A percentile compares a stretch with the other conserved stretches of the same genome.
Conservation (phyloP, 495 filamentous ascomycete species). For the Pyrenula massariospora region DNA sequence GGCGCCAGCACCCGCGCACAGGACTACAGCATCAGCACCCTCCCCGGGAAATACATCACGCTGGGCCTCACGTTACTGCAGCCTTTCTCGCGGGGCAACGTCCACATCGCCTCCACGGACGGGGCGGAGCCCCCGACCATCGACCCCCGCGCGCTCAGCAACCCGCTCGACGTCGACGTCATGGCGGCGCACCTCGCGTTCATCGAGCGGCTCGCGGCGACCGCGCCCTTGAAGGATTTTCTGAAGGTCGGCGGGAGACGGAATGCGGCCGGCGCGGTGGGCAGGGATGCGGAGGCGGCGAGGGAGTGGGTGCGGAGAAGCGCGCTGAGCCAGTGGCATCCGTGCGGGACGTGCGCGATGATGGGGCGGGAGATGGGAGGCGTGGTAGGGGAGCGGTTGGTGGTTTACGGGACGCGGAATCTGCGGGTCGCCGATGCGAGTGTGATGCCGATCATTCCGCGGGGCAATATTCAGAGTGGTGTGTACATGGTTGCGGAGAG, state of each 20-base stretch:
- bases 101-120: slow-evolving; percentile 36
- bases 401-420: slow-evolving; percentile 33
- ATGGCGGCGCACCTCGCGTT: slow-evolving; percentile 34
- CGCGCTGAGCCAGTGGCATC: too few relatives aligned
- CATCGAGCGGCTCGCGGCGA: slow-evolving; percentile 24
- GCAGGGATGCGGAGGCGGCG: slow-evolving; percentile 30
- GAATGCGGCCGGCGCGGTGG: slow-evolving; percentile 23
- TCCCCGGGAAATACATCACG: too few relatives aligned
- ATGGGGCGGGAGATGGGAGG: too few relatives aligned
- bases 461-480: slow-evolving; percentile 39
- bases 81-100: slow-evolving; percentile 34
- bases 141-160: slow-evolving; percentile 33
- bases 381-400: slow-evolving; percentile 27
- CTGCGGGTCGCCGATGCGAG: slow-evolving; percentile 44
- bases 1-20: too few relatives aligned
- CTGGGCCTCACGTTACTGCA: slow-evolving; percentile 41
- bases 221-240: slow-evolving; percentile 28
- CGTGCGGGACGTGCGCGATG: slow-evolving; percentile 39
- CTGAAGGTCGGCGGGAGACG: slow-evolving; percentile 22
- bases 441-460: slow-evolving; percentile 37
- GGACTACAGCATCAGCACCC: too few relatives aligned
- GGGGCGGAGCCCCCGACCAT: slow-evolving; percentile 35
- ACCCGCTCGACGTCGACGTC: too few relatives aligned
- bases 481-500: slow-evolving; percentile 44
- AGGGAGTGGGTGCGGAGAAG: too few relatives aligned